Base-by-base conservation (phyloP, 2,329 filamentous ascomycete species). In the Akanthomyces uredinophilus region DNA sequence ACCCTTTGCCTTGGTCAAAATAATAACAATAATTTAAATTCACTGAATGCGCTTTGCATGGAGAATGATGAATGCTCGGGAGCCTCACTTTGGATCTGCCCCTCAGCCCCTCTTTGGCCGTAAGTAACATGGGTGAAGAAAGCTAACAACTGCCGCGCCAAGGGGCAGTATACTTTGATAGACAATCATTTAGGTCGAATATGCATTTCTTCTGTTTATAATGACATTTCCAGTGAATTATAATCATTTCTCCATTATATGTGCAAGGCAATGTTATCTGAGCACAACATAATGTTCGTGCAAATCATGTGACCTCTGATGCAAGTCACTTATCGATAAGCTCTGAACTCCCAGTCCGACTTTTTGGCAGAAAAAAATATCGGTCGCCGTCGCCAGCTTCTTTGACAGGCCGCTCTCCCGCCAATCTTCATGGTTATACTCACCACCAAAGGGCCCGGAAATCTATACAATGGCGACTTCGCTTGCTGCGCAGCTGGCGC, bases 401-500 rank as follows among this genome's bases (percentile, higher is more conserved):
- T 18, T 47, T 46, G 20, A 29, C 46, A 53, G 41, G 53, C 60
- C 24, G 27, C 16, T 47, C 35, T 59, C 52, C 51, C n/a, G 60
- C 53, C 60, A 57, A 32, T 52, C 20, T 37, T 44, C 41, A 39
- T 39, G 24, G n/a, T 46, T 41, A 39, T 39, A 46, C 32, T 50
- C 37, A 59, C 54, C 41, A 47, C 37, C 41, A 44, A 53, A 54
- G n/a, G 35, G 57, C 44, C 51, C 22, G 41, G 13, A 29, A 53
- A 44, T 58, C 55, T 44, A 61, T 32, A 62, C 44, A 66, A 96
- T 96, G 92, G 83, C 88, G 70, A 91, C 92, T 64, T 88, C 91
- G 72, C 89, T 99, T 69, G 90, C 94, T 77, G 87, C 91, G 79
- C 96, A 99, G 84, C 82, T 99, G 80, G 91, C 93, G 81, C 87